Conservation (phyloP, 495 filamentous ascomycete genomes). For the Margaritispora aquatica region DNA sequence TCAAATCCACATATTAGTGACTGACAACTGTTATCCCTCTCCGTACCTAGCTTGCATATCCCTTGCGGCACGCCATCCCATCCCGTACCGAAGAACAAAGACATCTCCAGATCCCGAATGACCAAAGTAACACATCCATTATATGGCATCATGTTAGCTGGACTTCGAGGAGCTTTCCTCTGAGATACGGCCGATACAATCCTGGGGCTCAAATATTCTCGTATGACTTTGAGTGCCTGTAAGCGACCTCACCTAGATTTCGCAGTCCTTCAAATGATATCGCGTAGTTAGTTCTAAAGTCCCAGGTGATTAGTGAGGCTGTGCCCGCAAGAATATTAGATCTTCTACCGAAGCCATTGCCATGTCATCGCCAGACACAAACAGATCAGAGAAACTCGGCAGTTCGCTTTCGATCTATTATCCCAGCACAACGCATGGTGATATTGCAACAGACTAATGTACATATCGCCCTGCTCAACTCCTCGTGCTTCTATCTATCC, state of each 20-base stretch:
- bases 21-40: background rate
- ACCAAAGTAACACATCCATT: background rate
- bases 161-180: background rate
- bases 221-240: too few species aligned
- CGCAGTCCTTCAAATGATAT: too few species aligned
- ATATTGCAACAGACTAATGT: too few species aligned
- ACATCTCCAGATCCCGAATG: background rate
- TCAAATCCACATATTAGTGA: background rate
- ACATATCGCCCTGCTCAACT: too few species aligned
- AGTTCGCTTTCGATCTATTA: background rate
- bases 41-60: background rate
- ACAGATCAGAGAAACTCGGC: too few species aligned
- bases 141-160: background rate
- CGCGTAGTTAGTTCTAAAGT: background rate
- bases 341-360: background rate
- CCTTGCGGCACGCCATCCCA: background rate
- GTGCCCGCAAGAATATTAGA: background rate
- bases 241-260: too few species aligned
- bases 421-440: too few species aligned
- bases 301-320: background rate
- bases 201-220: too few species aligned
- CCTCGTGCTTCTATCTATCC: too few species aligned
- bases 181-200: too few species aligned
- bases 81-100: background rate
- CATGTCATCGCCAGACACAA: too few species aligned